Evolutionary conservation across 192 early-diverging fungal genomes (phyloP).

Genomic region (Entophlyctis luteolus): DNA sequence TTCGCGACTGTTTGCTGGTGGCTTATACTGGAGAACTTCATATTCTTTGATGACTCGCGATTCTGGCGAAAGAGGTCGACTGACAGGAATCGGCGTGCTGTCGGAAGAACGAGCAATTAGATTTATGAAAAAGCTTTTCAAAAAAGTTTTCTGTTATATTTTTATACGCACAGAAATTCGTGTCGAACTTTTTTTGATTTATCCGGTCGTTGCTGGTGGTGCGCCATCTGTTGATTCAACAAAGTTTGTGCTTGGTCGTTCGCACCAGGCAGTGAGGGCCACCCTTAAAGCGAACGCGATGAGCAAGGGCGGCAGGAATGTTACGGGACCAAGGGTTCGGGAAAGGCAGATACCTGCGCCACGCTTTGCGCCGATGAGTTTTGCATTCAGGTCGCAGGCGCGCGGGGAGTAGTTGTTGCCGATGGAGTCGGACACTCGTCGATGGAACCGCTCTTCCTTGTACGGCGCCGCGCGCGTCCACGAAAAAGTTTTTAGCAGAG

Average conservation of each 20-base stretch:
- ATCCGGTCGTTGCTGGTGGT: background rate
- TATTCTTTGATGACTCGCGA: conserved; percentile 34
- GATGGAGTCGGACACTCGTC: conserved; percentile 58
- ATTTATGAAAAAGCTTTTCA: too few species aligned
- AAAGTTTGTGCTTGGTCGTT: background rate
- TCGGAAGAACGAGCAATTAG: too few species aligned
- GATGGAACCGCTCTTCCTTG: conserved; percentile 53
- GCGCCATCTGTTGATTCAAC: background rate
- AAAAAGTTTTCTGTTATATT: background rate
- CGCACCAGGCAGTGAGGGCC: too few species aligned
- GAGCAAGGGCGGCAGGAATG: too few species aligned
- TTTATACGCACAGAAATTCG: background rate
- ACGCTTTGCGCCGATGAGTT: conserved; percentile 30
- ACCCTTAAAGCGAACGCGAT: too few species aligned
- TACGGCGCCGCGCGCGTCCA: conserved; percentile 59
- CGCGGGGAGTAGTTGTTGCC: conserved; percentile 57
- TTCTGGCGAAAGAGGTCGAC: conserved; percentile 45
- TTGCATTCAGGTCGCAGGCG: conserved; percentile 44
- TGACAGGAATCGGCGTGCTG: conserved; percentile 6
- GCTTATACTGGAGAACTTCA: conserved; percentile 12
- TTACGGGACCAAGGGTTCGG: too few species aligned
- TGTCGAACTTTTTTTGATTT: background rate
- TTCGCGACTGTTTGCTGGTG: conserved; percentile 10
- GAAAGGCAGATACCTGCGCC: too few species aligned
- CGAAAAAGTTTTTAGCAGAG: conserved; percentile 57